A percentile compares a stretch with the other conserved stretches of the same genome.
Conservation (phyloP, 1,284 basidiomycete species). For the Rhodotorula mucilaginosa region DNA sequence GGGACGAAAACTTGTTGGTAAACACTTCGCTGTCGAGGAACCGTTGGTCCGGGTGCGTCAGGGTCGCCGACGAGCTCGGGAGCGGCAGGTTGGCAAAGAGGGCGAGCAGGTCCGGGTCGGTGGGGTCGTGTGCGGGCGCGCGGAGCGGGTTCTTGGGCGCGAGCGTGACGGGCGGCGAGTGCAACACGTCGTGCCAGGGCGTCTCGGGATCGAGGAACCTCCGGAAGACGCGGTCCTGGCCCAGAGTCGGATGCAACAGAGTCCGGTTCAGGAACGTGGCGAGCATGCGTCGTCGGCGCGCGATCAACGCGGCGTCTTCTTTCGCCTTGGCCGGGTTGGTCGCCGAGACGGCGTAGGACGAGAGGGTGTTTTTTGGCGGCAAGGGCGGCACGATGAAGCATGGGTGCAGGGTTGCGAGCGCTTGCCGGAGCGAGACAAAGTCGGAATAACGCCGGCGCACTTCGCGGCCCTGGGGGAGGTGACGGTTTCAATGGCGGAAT, state of each 20-base stretch:
- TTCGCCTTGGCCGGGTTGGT: conserved; percentile 71
- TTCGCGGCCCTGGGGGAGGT: conserved; percentile 63
- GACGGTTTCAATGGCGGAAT: neutral
- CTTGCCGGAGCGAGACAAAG: conserved; percentile 87
- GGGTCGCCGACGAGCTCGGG: conserved; percentile 66
- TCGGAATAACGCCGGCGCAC: conserved; percentile 92
- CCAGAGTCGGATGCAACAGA: conserved; percentile 84
- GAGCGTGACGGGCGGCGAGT: conserved; percentile 83
- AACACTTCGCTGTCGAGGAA: conserved; percentile 96
- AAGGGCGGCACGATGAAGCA: conserved; percentile 97
- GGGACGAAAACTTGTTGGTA: conserved; percentile 91
- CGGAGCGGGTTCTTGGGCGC: conserved; percentile 94
- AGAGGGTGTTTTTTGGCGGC: conserved; percentile 91
- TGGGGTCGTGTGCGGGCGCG: conserved; percentile 91
- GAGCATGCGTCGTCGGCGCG: conserved; percentile 86
- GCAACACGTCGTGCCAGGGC: conserved; percentile 90
- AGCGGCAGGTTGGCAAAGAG: conserved; percentile 83
- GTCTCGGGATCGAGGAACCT: conserved; percentile 92
- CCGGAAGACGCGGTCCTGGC: conserved; percentile 91
- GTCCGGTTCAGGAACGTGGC: conserved; percentile 91
- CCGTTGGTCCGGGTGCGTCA: conserved; percentile 84
- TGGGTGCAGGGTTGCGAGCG: conserved; percentile 83
- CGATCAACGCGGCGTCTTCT: conserved; percentile 90
- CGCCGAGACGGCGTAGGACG: conserved; percentile 97
- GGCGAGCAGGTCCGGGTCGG: conserved; percentile 67